phyloP scores from a whole-genome alignment of 2,329 filamentous ascomycete genomes.

The Hypoxylon sp. region DNA sequence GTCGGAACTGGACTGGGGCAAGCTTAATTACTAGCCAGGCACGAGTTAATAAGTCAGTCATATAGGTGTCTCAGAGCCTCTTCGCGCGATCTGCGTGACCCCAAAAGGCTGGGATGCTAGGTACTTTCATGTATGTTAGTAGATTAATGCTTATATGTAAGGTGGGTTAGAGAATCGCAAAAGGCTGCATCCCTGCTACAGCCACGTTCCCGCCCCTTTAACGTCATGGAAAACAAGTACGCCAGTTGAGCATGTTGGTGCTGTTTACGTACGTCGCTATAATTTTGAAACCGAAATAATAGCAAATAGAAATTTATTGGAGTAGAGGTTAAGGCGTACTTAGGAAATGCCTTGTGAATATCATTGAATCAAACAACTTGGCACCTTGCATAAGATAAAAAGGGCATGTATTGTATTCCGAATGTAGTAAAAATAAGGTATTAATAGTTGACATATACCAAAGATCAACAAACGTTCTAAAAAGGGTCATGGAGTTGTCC shows the following conservation, averaged over 20 bases:
- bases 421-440: slow-evolving; percentile 41
- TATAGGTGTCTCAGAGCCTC: slow-evolving; percentile 36
- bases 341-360: slow-evolving; percentile 7
- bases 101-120: slow-evolving; percentile 20
- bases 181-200: slow-evolving; percentile 30
- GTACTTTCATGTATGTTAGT: slow-evolving; percentile 1
- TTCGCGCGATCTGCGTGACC: slow-evolving; percentile 29
- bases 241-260: slow-evolving; percentile 19
- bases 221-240: slow-evolving; percentile 15
- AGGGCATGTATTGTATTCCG: slow-evolving; percentile 21
- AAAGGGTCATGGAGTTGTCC: slow-evolving; percentile 28
- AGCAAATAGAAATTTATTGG: slow-evolving; percentile 12
- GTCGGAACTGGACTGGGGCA: slow-evolving; percentile 38
- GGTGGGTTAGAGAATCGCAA: slow-evolving; percentile 19
- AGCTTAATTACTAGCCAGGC: slow-evolving; percentile 40
- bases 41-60: slow-evolving; percentile 25
- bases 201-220: slow-evolving; percentile 36
- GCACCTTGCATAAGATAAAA: slow-evolving; percentile 16
- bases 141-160: slow-evolving; percentile 22
- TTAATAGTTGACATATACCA: slow-evolving; percentile 33
- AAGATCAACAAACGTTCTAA: slow-evolving; percentile 32
- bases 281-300: slow-evolving; percentile 37
- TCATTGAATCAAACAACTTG: slow-evolving; percentile 5
- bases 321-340: not conserved
- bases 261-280: slow-evolving; percentile 22